Percentiles rank a stretch among this genome's conserved stretches.
Evolutionary conservation across 192 early-diverging fungal genomes (phyloP).

Genomic region (Lobulomyces angularis): DNA sequence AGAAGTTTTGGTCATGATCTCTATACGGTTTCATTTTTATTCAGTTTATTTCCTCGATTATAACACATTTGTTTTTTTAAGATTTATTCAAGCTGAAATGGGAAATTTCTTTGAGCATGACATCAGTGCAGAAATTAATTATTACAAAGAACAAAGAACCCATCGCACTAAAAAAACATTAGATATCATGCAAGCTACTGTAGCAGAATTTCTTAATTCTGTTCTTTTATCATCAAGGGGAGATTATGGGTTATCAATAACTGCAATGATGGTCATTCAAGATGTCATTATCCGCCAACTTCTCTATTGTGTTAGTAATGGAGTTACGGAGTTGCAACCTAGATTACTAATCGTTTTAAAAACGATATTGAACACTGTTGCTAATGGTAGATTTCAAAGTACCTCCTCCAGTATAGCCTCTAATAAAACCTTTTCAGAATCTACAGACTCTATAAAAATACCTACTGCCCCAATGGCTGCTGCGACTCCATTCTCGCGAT

Average conservation of each 20-base stretch:
- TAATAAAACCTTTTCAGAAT: no score
- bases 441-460: slow-evolving; percentile 14
- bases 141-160: slow-evolving; percentile 16
- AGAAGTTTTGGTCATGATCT: slow-evolving; percentile 14
- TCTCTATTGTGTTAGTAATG: slow-evolving; percentile 38
- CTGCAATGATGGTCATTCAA: slow-evolving; percentile 37
- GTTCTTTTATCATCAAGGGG: slow-evolving; percentile 40
- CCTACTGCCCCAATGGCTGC: background rate
- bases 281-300: slow-evolving; percentile 37
- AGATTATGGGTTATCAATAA: slow-evolving; percentile 34
- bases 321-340: slow-evolving; percentile 43
- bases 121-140: slow-evolving; percentile 13
- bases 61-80: no score
- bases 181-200: slow-evolving; percentile 42
- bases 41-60: no score
- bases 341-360: slow-evolving; percentile 40
- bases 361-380: slow-evolving; percentile 7
- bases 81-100: slow-evolving; percentile 31
- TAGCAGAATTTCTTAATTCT: slow-evolving; percentile 41
- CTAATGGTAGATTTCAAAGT: no score
- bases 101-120: slow-evolving; percentile 13
- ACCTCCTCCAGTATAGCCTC: no score
- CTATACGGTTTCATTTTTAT: slow-evolving; percentile 16
- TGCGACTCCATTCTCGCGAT: no score
- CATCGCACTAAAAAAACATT: slow-evolving; percentile 11